Conservation (phyloP, 2,329 filamentous ascomycete genomes). For the Pseudocercospora vitis region DNA sequence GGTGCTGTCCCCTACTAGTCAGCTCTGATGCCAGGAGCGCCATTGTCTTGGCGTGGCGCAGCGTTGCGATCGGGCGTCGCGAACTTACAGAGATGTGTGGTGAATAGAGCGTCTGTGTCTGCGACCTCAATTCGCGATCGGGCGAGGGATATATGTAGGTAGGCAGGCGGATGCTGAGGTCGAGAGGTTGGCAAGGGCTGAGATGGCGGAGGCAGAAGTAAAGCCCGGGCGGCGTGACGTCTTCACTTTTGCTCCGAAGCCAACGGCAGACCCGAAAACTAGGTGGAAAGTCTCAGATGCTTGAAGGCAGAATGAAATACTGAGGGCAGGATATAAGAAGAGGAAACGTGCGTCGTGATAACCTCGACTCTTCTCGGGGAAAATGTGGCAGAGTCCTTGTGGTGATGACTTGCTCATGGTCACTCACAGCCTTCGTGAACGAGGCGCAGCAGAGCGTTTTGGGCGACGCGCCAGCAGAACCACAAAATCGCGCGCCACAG, state of each 20-base stretch:
- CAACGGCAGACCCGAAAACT: neutral
- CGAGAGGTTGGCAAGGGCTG: neutral
- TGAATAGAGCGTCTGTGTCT: neutral
- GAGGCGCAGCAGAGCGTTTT: slow-evolving; percentile 1
- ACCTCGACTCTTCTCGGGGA: too few relatives aligned
- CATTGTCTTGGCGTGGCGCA: too few relatives aligned
- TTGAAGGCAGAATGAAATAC: too few relatives aligned
- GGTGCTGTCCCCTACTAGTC: slow-evolving; percentile 3
- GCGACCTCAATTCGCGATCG: neutral
- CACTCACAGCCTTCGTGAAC: too few relatives aligned
- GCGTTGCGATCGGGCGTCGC: too few relatives aligned
- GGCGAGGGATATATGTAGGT: neutral
- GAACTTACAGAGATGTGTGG: neutral
- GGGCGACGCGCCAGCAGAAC: neutral
- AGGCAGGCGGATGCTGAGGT: neutral
- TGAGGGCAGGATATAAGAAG: neutral
- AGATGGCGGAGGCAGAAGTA: slow-evolving; percentile 2
- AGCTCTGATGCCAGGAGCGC: too few relatives aligned
- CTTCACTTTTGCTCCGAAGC: neutral
- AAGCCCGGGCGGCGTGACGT: too few relatives aligned
- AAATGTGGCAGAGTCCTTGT: neutral
- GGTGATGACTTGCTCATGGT: neutral
- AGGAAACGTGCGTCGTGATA: too few relatives aligned
- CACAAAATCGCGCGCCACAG: slow-evolving; percentile 5
- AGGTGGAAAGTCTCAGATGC: neutral